These are phyloP conservation scores for Rheum nobile DNA, from an alignment of 148 eudicot species.

Conservation along the genomic window DNA sequence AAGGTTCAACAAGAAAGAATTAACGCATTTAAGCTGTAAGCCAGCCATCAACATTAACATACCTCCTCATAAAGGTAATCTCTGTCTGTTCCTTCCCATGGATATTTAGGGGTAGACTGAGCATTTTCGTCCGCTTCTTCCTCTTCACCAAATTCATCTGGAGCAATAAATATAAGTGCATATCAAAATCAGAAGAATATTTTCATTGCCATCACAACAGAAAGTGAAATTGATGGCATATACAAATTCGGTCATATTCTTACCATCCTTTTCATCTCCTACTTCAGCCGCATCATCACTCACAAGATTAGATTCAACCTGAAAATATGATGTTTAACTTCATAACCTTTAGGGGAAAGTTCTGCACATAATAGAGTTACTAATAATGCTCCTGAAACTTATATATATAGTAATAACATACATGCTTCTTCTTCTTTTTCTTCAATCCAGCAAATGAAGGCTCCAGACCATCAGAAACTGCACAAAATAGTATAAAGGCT, in stretches of 20 bases:
- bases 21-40: neutral
- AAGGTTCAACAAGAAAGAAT: neutral
- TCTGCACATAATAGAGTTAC: neutral
- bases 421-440: constrained; percentile 17
- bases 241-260: neutral
- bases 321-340: neutral
- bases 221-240: neutral
- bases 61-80: constrained; percentile 35
- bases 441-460: constrained; percentile 13
- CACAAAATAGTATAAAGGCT: neutral
- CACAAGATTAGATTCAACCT: constrained; percentile 9
- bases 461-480: constrained; percentile 42
- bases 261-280: constrained; percentile 3
- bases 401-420: neutral
- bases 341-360: neutral
- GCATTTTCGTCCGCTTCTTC: constrained; percentile 25
- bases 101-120: constrained; percentile 13
- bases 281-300: constrained; percentile 8
- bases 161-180: neutral
- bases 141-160: constrained; percentile 16
- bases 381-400: neutral
- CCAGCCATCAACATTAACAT: neutral
- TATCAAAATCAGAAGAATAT: neutral
- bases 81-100: constrained; percentile 34
- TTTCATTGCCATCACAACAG: neutral